These are phyloP conservation scores for Magnolia kwangsiensis DNA, from an alignment of 164 flowering plant genomes.

Conservation along the genomic window DNA sequence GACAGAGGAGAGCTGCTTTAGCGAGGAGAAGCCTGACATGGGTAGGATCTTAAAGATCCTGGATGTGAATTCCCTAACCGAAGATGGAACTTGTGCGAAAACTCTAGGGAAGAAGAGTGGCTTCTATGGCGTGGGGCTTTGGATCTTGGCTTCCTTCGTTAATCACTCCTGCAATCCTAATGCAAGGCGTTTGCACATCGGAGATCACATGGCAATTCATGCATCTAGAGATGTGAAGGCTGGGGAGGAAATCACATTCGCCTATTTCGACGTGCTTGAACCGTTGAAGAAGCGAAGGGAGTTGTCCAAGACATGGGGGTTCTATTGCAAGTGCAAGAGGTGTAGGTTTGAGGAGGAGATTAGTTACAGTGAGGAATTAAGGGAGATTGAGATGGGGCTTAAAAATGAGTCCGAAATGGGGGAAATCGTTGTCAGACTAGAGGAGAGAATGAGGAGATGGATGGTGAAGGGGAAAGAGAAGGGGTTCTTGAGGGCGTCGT, in stretches of 20 bases:
- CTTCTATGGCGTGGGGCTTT: constrained; percentile 73
- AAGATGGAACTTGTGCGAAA: constrained; percentile 54
- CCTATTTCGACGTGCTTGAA: constrained; percentile 64
- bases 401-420: constrained; percentile 51
- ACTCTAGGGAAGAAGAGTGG: constrained; percentile 56
- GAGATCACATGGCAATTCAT: constrained; percentile 60
- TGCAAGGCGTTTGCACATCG: constrained; percentile 68
- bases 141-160: constrained; percentile 74
- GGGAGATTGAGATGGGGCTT: constrained; percentile 43
- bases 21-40: constrained; percentile 25
- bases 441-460: constrained; percentile 67
- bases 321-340: constrained; percentile 63
- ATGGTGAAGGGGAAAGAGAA: constrained; percentile 55
- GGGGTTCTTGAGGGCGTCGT: constrained; percentile 71
- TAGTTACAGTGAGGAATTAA: constrained; percentile 34
- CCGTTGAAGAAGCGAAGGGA: constrained; percentile 49
- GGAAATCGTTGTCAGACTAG: constrained; percentile 40
- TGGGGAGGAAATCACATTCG: constrained; percentile 85
- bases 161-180: constrained; percentile 87
- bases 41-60: constrained; percentile 47
- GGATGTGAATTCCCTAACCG: constrained; percentile 81
- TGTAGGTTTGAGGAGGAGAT: constrained; percentile 65
- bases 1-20: constrained; percentile 16
- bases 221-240: constrained; percentile 73
- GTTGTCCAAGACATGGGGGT: constrained; percentile 66